A percentile compares a stretch with the other conserved stretches of the same genome.
Conservation (phyloP, 768 basidiomycete genomes). For the Suillus hirtellus region DNA sequence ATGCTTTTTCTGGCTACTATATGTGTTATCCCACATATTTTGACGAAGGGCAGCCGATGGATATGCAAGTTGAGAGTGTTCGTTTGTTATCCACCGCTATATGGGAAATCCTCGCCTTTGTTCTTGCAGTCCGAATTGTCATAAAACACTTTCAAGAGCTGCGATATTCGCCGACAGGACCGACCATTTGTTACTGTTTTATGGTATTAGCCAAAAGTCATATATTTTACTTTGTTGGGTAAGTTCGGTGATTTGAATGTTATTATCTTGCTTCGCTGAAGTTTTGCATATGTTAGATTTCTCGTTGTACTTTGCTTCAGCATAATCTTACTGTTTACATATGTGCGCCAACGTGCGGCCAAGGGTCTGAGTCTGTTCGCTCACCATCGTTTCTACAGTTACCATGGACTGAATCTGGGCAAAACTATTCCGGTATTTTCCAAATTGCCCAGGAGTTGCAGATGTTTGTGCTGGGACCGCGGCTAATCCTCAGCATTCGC, state of each 20-base stretch:
- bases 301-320: background rate
- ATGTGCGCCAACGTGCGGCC: background rate
- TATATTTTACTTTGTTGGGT: background rate
- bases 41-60: too few species aligned
- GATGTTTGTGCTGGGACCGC: background rate
- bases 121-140: background rate
- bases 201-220: background rate
- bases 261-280: background rate
- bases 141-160: background rate
- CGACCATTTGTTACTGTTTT: background rate
- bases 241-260: background rate
- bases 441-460: background rate
- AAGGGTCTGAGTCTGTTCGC: background rate
- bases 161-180: background rate
- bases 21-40: too few species aligned
- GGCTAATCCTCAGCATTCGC: background rate
- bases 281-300: background rate
- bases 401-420: background rate
- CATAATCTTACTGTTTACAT: background rate
- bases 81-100: background rate
- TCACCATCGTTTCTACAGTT: background rate
- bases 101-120: background rate
- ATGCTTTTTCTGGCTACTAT: too few species aligned
- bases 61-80: too few species aligned
- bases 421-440: background rate